Conservation (phyloP, 768 basidiomycete species). For the Rhizopogon vesiculosus region DNA sequence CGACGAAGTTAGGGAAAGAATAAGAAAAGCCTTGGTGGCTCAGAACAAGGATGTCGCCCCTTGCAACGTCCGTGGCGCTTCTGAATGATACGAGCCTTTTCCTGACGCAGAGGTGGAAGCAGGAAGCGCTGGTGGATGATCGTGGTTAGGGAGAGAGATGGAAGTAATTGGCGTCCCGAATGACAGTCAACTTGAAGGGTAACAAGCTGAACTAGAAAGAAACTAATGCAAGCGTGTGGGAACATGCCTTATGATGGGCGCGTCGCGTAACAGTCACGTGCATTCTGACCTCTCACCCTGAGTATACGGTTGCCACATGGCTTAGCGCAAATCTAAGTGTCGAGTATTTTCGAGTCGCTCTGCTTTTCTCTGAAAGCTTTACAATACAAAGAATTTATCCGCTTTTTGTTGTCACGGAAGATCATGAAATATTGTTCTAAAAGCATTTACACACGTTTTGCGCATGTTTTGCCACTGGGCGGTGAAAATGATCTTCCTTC, state of each 20-base stretch:
- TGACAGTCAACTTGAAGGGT: conserved; percentile 23
- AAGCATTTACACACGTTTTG: not conserved
- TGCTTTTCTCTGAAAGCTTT: too few relatives aligned
- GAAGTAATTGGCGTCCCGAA: conserved; percentile 12
- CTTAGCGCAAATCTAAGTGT: not conserved
- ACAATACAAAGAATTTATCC: not conserved
- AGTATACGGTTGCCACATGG: not conserved
- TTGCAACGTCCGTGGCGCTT: conserved; percentile 4
- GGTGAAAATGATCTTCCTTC: not conserved
- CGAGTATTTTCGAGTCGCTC: too few relatives aligned
- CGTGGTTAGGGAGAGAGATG: conserved; percentile 8
- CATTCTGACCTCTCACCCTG: conserved; percentile 1
- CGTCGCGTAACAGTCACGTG: conserved; percentile 35
- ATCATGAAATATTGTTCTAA: not conserved
- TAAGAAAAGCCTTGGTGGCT: conserved; percentile 16
- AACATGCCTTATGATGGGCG: conserved; percentile 29
- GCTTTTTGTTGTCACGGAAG: not conserved
- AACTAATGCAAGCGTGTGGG: conserved; percentile 22
- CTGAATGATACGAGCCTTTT: conserved; percentile 4
- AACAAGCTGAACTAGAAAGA: conserved; percentile 15
- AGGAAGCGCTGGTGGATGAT: conserved; percentile 1
- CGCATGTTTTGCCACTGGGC: not conserved
- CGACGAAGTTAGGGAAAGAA: conserved; percentile 16
- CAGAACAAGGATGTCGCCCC: conserved; percentile 9
- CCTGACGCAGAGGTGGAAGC: conserved; percentile 10